Evolutionary conservation across 2,329 filamentous ascomycete genomes (phyloP).

Genomic region (Parastagonospora nodorum): DNA sequence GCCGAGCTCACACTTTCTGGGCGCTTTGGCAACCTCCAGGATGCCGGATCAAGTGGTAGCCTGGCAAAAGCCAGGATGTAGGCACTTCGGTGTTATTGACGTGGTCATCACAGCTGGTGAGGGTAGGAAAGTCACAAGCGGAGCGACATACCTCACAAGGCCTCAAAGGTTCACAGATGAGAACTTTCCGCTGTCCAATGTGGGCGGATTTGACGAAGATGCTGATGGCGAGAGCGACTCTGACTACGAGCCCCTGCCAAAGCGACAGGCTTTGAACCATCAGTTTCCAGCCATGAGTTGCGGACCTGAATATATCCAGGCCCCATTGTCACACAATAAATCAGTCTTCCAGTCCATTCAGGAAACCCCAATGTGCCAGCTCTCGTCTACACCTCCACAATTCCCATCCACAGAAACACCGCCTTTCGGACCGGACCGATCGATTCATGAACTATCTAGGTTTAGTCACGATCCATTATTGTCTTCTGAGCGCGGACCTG

Average conservation of each 20-base stretch:
- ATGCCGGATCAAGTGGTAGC: conserved; percentile 43
- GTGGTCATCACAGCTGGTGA: conserved; percentile 40
- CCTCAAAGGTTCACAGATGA: conserved; percentile 31
- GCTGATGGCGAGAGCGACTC: conserved; percentile 11
- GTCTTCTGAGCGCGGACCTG: neutral
- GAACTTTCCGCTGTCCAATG: conserved; percentile 11
- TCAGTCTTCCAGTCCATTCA: neutral
- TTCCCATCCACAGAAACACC: no score
- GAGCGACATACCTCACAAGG: conserved; percentile 25
- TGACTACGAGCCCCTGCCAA: conserved; percentile 3
- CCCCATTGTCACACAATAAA: neutral
- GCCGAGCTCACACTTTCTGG: conserved; percentile 47
- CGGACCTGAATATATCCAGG: neutral
- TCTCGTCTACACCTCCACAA: no score
- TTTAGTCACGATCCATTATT: neutral
- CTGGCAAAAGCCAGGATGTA: conserved; percentile 38
- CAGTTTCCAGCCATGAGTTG: neutral
- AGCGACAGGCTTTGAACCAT: conserved; percentile 7
- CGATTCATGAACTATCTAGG: no score
- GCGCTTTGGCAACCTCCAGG: conserved; percentile 41
- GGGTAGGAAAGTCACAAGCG: conserved; percentile 31
- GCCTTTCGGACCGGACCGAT: no score
- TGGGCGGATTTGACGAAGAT: neutral
- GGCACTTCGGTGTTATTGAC: conserved; percentile 46
- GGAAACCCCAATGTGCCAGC: no score